Evolutionary conservation across 495 filamentous ascomycete genomes (phyloP).

Genomic region (Hypoxylon trugodes): DNA sequence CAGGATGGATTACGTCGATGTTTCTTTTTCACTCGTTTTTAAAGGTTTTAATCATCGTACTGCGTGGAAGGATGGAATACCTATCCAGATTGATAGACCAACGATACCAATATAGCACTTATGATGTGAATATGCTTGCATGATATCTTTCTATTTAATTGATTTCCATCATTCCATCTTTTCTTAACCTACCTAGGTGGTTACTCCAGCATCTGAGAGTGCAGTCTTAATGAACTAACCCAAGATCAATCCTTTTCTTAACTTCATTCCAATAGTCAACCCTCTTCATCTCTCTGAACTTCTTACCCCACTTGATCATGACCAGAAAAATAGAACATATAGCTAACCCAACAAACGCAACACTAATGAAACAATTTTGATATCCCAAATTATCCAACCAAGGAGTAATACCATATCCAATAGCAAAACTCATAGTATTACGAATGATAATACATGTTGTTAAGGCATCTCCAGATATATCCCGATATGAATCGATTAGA

Average conservation of each 20-base stretch:
- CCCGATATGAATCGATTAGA: conserved; percentile 69
- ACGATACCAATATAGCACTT: conserved; percentile 44
- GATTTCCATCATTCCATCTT: background rate
- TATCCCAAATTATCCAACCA: conserved; percentile 68
- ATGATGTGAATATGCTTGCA: conserved; percentile 3
- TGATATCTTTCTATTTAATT: too few species aligned
- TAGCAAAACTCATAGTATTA: conserved; percentile 68
- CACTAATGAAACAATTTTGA: conserved; percentile 70
- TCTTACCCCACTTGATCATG: conserved; percentile 64
- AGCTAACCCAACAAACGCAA: conserved; percentile 66
- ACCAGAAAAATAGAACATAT: conserved; percentile 62
- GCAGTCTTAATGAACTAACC: conserved; percentile 45
- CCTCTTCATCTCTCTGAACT: conserved; percentile 48
- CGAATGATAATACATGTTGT: conserved; percentile 70
- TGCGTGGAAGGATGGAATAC: conserved; percentile 21
- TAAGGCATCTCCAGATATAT: conserved; percentile 69
- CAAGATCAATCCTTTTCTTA: conserved; percentile 50
- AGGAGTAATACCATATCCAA: conserved; percentile 64
- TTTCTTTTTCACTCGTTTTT: conserved; percentile 2
- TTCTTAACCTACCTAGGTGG: background rate
- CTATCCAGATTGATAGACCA: conserved; percentile 41
- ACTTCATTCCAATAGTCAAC: conserved; percentile 54
- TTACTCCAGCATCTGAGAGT: too few species aligned
- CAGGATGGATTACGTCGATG: conserved; percentile 6
- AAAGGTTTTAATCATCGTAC: conserved; percentile 20